Evolutionary conservation across 768 basidiomycete genomes (phyloP).

Genomic region (Calocybe cyanea): DNA sequence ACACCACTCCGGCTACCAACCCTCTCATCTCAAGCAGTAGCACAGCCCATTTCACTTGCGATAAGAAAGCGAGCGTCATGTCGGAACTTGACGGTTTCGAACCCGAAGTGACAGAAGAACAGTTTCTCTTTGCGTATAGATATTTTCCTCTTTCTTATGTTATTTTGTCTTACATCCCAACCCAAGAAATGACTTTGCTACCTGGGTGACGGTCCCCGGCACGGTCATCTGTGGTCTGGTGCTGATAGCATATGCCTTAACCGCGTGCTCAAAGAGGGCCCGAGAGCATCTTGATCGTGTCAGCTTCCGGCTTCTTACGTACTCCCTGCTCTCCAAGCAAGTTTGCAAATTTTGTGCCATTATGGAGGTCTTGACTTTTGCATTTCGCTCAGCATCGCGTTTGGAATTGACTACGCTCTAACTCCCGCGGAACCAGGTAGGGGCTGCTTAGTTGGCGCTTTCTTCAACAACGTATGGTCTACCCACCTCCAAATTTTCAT

Average conservation of each 20-base stretch:
- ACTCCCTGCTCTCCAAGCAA: conserved; percentile 9
- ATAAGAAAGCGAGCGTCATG: too few species aligned
- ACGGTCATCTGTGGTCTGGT: conserved; percentile 9
- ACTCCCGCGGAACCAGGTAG: conserved; percentile 12
- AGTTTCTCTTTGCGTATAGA: too few species aligned
- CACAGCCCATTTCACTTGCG: too few species aligned
- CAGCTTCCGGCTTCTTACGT: conserved; percentile 10
- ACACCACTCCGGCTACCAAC: too few species aligned
- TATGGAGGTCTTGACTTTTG: neutral
- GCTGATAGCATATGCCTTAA: conserved; percentile 6
- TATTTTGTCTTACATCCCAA: too few species aligned
- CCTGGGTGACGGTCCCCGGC: conserved; percentile 11
- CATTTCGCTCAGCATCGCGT: conserved; percentile 14
- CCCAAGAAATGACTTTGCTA: too few species aligned
- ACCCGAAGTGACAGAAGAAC: too few species aligned
- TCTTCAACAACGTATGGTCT: conserved; percentile 17
- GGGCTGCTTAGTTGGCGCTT: conserved; percentile 18
- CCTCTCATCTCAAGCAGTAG: too few species aligned
- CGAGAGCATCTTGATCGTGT: conserved; percentile 12
- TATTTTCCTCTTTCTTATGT: too few species aligned
- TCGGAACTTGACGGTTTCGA: too few species aligned
- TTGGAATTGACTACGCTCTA: conserved; percentile 17
- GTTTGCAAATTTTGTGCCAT: neutral
- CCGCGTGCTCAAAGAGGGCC: neutral
- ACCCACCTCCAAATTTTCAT: too few species aligned